Evolutionary conservation across 2,329 filamentous ascomycete species (phyloP), one percentile per base, ranked within the genome.

Genomic region (Ploettnerulaceae sp.): DNA sequence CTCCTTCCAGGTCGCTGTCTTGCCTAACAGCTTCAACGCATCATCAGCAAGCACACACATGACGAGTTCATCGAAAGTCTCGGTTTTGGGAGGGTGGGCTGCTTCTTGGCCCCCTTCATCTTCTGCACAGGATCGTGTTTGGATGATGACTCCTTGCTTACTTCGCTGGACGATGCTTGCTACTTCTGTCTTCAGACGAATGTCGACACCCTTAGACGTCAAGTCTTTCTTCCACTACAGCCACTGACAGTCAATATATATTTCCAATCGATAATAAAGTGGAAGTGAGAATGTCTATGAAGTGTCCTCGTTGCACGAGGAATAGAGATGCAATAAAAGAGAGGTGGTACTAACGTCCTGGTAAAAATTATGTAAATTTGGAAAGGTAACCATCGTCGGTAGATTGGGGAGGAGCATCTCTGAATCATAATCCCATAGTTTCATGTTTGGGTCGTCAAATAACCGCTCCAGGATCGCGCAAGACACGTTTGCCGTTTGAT

Each of bases 401-500:
- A 80, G 55, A 48, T 84, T 83, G 1, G 72, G 73, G 1, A 79
- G 60, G 3, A 81, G 64, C 0, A 72, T 77, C 35, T 76, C 69
- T 0, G 69, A 57, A 40, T 80, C 76, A 52, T 79, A 81, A 21
- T 76, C 67, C 77, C 77, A 82, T 7, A 82, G 67, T 50, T 74
- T 74, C 71, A 78, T 76, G 44, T 76, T 76, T 0, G 75, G 75
- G 46, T 77, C 74, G 47, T 77, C 68, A 40, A 79, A 81, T 0
- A 82, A 63, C 4, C 77, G 66, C 59, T 82, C 77, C 4, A 89
- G 69, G 25, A 89, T 80, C 18, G 83, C 81, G 32, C 75, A 77
- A 0, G 84, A 79, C 0, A 89, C 83, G 52, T 86, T 79, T 0
- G 83, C 78, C 0, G 84, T 84, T 57, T 86, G 81, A 55, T 89